These are phyloP conservation scores for Colletotrichum orbiculare DNA, from an alignment of 2,329 filamentous ascomycete genomes.

Conservation along the genomic window DNA sequence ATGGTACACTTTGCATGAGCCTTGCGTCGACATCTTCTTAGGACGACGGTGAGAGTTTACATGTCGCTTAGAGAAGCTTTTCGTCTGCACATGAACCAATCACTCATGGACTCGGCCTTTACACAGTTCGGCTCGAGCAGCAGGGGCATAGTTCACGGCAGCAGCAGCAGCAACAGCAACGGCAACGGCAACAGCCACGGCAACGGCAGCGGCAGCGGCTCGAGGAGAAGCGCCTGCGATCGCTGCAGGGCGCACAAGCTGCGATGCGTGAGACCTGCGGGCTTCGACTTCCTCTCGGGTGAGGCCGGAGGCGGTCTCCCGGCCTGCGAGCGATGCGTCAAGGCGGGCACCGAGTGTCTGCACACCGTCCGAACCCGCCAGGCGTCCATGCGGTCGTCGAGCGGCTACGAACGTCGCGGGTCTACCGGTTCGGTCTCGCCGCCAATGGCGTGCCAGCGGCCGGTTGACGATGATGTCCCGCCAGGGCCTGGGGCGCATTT, in stretches of 20 bases:
- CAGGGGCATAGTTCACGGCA: constrained; percentile 1
- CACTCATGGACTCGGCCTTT: too few species aligned
- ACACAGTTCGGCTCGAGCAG: neutral
- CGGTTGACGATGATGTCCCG: too few species aligned
- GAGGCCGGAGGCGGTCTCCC: neutral
- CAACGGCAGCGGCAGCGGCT: neutral
- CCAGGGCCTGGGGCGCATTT: too few species aligned
- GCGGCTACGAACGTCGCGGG: constrained; percentile 1
- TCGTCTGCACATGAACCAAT: too few species aligned
- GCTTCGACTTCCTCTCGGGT: neutral
- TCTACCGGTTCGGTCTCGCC: constrained; percentile 1
- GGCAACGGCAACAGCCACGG: too few species aligned
- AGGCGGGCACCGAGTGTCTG: constrained; percentile 12
- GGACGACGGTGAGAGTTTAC: too few species aligned
- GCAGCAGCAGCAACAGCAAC: neutral
- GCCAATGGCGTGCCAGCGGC: neutral
- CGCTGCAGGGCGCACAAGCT: constrained; percentile 13
- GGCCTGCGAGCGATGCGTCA: constrained; percentile 15
- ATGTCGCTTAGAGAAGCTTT: too few species aligned
- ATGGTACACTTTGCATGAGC: too few species aligned
- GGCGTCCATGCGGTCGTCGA: neutral
- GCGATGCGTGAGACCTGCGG: constrained; percentile 2
- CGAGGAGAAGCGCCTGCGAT: constrained; percentile 12
- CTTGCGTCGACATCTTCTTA: too few species aligned
- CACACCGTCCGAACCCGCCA: neutral